Evolutionary conservation across 225 moss, liverwort and hornwort species (phyloP).

Genomic region (Lunularia cruciata): DNA sequence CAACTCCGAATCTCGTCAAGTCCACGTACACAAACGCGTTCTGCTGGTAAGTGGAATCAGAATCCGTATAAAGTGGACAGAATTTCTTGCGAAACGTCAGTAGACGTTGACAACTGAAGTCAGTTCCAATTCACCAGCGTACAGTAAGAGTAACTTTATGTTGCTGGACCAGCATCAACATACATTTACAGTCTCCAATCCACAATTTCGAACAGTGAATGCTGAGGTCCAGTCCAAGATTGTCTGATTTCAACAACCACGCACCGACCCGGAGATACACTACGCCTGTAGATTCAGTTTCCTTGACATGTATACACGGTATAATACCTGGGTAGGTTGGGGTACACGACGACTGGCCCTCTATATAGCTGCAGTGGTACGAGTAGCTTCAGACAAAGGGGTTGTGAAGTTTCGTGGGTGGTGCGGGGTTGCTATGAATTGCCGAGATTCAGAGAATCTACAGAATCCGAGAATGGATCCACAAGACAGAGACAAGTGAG

Average conservation of each 20-base stretch:
- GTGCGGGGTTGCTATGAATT: background rate
- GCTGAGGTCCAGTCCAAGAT: background rate
- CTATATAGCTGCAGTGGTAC: conserved; percentile 1
- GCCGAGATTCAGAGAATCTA: conserved; percentile 8
- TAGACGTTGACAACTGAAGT: background rate
- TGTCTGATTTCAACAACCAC: background rate
- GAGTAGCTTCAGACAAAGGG: background rate
- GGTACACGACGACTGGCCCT: conserved; percentile 1
- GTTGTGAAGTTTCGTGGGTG: conserved; percentile 9
- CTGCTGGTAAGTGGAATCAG: background rate
- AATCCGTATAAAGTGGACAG: conserved; percentile 17
- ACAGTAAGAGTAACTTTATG: background rate
- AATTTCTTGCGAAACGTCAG: background rate
- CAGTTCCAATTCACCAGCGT: background rate
- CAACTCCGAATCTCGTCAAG: background rate
- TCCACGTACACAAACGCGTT: conserved; percentile 24
- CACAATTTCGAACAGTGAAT: background rate
- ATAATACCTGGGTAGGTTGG: background rate
- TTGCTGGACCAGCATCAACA: background rate
- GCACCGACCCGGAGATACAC: background rate
- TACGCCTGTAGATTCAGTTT: background rate
- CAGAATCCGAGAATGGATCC: conserved; percentile 5
- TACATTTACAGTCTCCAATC: background rate
- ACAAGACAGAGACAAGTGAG: conserved; percentile 19
- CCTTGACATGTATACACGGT: background rate